Evolutionary conservation across 306 rosid genomes (phyloP).

Genomic region (Nissolia schottii): DNA sequence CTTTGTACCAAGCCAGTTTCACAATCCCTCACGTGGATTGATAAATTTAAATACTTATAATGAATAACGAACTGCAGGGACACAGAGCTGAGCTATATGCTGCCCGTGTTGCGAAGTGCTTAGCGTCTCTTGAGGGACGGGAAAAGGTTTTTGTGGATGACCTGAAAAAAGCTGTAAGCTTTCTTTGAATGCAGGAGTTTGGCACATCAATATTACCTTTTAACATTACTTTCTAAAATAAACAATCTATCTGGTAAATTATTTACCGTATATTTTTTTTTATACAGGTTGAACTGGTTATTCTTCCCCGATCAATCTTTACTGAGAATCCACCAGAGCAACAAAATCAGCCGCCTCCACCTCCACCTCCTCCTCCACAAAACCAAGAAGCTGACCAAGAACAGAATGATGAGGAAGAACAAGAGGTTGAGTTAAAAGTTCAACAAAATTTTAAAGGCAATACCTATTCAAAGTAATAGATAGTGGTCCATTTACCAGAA

Average conservation of each 20-base stretch:
- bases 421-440: conserved; percentile 54
- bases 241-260: neutral
- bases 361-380: conserved; percentile 96
- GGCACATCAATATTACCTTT: neutral
- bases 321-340: conserved; percentile 89
- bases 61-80: conserved; percentile 62
- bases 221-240: conserved; percentile 4
- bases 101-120: conserved; percentile 92
- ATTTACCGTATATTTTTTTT: conserved; percentile 21
- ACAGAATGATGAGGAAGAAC: conserved; percentile 76
- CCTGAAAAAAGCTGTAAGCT: conserved; percentile 92
- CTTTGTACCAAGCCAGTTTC: neutral
- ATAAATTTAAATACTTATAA: conserved; percentile 11
- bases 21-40: conserved; percentile 4
- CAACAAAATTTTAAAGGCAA: neutral
- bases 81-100: conserved; percentile 98
- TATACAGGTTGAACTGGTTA: conserved; percentile 87
- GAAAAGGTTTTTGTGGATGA: conserved; percentile 89
- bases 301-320: conserved; percentile 76
- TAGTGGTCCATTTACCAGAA: conserved; percentile 1
- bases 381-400: conserved; percentile 87
- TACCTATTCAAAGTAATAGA: neutral
- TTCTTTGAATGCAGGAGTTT: conserved; percentile 25
- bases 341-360: conserved; percentile 94
- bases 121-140: conserved; percentile 94